These are phyloP conservation scores for Colletotrichum nymphaeae DNA, from an alignment of 2,329 filamentous ascomycete genomes.

Conservation along the genomic window DNA sequence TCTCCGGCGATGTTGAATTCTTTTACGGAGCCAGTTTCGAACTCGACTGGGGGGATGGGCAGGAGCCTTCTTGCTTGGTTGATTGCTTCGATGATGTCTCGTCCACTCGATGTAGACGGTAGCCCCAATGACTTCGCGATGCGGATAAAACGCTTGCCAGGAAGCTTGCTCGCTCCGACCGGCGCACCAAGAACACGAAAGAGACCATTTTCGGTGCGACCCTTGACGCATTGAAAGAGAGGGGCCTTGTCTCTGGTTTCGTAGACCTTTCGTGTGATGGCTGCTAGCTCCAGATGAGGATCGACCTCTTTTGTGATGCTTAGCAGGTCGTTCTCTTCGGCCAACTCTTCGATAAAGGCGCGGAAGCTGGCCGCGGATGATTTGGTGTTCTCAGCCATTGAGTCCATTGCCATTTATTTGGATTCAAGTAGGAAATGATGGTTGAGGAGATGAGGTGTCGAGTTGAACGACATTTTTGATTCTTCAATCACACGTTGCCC, in stretches of 20 bases:
- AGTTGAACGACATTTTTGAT: too few species aligned
- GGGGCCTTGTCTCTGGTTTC: conserved; percentile 60
- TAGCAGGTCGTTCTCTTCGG: conserved; percentile 54
- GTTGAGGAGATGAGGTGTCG: too few species aligned
- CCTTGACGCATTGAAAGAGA: conserved; percentile 63
- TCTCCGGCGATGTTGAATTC: conserved; percentile 50
- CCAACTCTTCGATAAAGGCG: conserved; percentile 56
- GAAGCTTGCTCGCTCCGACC: conserved; percentile 47
- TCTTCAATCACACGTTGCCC: too few species aligned
- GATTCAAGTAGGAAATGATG: too few species aligned
- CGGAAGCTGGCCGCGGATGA: conserved; percentile 52
- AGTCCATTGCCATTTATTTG: too few species aligned
- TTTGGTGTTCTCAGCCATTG: neutral
- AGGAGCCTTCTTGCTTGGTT: conserved; percentile 44
- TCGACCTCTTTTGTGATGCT: conserved; percentile 57
- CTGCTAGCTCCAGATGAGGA: conserved; percentile 57
- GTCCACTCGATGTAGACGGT: conserved; percentile 48
- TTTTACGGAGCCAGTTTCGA: conserved; percentile 54
- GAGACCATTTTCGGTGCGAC: conserved; percentile 53
- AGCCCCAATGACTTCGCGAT: conserved; percentile 55
- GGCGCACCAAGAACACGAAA: conserved; percentile 60
- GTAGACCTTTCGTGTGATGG: conserved; percentile 57
- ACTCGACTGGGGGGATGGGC: conserved; percentile 46
- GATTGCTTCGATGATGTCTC: conserved; percentile 56
- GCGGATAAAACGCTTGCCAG: conserved; percentile 50